These are phyloP conservation scores for Salinomyces thailandicus DNA, from an alignment of 2,329 filamentous ascomycete genomes.

Conservation along the genomic window DNA sequence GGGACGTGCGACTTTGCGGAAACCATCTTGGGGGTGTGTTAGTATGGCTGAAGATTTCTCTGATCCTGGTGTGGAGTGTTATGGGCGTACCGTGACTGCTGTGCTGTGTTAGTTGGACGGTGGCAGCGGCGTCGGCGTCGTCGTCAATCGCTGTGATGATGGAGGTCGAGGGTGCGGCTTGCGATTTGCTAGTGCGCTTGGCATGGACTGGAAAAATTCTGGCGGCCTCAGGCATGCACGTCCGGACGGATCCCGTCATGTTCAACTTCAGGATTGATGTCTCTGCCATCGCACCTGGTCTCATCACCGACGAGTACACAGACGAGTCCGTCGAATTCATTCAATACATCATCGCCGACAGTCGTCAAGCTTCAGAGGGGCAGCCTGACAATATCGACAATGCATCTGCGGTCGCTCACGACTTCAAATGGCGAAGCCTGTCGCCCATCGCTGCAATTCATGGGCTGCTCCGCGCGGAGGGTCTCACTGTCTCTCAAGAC, in stretches of 20 bases:
- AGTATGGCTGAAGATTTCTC: too few species aligned
- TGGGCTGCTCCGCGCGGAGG: not conserved
- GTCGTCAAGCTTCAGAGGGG: too few species aligned
- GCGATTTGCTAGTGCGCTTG: not conserved
- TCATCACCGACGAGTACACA: too few species aligned
- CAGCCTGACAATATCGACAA: too few species aligned
- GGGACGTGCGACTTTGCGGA: constrained; percentile 97
- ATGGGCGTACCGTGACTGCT: constrained; percentile 1
- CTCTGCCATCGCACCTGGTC: too few species aligned
- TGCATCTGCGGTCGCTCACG: too few species aligned
- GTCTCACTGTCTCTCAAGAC: not conserved
- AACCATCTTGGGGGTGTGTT: constrained; percentile 1
- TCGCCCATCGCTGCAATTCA: not conserved
- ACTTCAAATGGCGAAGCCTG: not conserved
- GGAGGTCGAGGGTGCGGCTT: not conserved
- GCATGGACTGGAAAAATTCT: not conserved
- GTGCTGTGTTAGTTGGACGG: not conserved
- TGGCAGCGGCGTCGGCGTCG: not conserved
- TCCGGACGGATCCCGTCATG: too few species aligned
- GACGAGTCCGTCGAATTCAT: too few species aligned
- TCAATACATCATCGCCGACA: too few species aligned
- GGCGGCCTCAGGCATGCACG: not conserved
- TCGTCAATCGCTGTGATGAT: not conserved
- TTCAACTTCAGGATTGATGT: too few species aligned
- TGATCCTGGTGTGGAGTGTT: too few species aligned